Base-by-base conservation (phyloP, 768 basidiomycete genomes). In the Russula sp. region DNA sequence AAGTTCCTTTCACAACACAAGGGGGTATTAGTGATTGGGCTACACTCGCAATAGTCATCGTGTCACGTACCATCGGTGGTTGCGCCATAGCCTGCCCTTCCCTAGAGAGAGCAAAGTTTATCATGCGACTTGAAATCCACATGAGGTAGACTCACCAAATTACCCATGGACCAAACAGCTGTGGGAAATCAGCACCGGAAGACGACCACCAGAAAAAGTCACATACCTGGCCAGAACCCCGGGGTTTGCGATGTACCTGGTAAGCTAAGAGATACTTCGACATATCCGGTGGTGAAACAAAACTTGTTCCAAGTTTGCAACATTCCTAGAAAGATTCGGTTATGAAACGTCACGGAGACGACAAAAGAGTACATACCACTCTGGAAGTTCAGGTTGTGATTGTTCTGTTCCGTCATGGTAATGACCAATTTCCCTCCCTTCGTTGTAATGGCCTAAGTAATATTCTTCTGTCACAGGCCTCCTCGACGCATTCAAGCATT, bases 261-360 rank as follows among this genome's bases (percentile, higher is more conserved):
- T 66, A 92, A 71, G 70, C 87, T 90, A 20, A 92, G 68, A n/a
- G 79, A 81, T 3, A 87, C 83, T 74, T 97, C 97, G 59, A 98
- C 77, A 70, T 94, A 93, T 2, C 92, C 93, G 0, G 92, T 93
- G 16, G 86, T 95, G 75, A 94, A 97, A 75, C 95, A 98, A 58
- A 97, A 74, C 74, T 97, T 92, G 75, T 97, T 96, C 94, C 95
- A 97, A 13, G 85, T 81, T 66, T 88, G 85, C 10, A 94, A 56
- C 86, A 87, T 87, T 41, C 64, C 66, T 67, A 25, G 7, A 18
- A 39, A 43, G 13, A 22, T 11, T 6, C 7, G 8, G 42, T 46
- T 7, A 20, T 16, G 29, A 49, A 32, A 25, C 16, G 34, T 22
- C 22, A 7, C 2, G 22, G 7, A 7, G 35, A 48, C 20, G n/a